Evolutionary conservation across 2,329 filamentous ascomycete genomes (phyloP), one percentile per base, ranked within the genome.

Genomic region (Boeremia lycopersici): DNA sequence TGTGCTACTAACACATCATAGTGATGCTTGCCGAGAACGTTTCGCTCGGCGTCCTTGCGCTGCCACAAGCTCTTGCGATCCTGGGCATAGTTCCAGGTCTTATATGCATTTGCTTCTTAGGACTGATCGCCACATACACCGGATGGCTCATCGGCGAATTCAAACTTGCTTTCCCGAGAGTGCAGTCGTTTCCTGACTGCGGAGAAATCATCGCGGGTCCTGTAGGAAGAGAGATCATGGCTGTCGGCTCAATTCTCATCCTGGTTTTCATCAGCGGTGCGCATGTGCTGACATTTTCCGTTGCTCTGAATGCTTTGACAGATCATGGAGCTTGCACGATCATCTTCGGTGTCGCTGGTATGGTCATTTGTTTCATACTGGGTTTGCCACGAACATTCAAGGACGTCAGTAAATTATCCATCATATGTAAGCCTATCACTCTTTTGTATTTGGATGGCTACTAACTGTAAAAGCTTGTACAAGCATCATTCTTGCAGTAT

Each of bases 211-310:
- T 90, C 44, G 78, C 80, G 53, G 89, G 89, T 8, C 76, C 74
- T 15, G 76, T 83, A 34, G 86, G 86, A 1, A 83, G 85, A 57
- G 85, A 89, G 69, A 60, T 90, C 29, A 76, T 89, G 39, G 86
- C 86, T 23, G 73, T 78, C 59, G 86, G 83, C 59, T 86, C 88
- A 63, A 76, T 82, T 9, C 73, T 90, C 15, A 85, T 89, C 72
- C 77, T 90, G 34, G 76, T 88, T 50, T 89, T 91, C 74, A 82
- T 89, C 63, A 86, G 88, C 74, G 86, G 83, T 30, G 88, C 86
- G n/a, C 89, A 91, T 74, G 79, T 89, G 46, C 76, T 90, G 57
- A 89, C 87, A 0, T 89, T 89, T 61, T 82, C 82, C 29, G 87
- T 90, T 64, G 87, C 87, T 61, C 83, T 90, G 73, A 86, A 86